Conservation (phyloP, 2,329 filamentous ascomycete genomes). For the Colletotrichum filicis region DNA sequence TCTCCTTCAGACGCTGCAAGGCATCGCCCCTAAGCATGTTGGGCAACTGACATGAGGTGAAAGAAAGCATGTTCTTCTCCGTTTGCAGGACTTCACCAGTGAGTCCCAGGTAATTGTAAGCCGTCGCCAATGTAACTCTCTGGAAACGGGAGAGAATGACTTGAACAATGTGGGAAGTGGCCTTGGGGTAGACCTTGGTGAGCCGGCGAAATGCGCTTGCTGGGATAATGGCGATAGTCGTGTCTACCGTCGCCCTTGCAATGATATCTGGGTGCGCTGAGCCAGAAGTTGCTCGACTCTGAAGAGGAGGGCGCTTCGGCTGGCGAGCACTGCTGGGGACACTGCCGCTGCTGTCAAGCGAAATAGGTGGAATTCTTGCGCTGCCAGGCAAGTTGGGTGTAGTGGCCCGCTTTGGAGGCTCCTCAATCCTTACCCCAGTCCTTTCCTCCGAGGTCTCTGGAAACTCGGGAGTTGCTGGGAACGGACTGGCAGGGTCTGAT, state of each 20-base stretch:
- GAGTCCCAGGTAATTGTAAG: constrained; percentile 92
- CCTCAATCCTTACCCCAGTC: constrained; percentile 18
- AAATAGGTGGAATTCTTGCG: constrained; percentile 78
- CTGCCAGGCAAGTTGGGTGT: constrained; percentile 19
- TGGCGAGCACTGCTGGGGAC: constrained; percentile 19
- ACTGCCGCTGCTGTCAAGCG: constrained; percentile 54
- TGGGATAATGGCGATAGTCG: constrained; percentile 97
- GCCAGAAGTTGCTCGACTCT: constrained; percentile 64
- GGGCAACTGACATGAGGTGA: constrained; percentile 89
- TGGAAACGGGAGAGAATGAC: constrained; percentile 96
- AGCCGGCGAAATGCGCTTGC: constrained; percentile 94
- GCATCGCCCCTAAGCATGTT: constrained; percentile 89
- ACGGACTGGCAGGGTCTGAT: constrained; percentile 34
- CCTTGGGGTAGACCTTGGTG: constrained; percentile 94
- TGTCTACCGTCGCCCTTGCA: constrained; percentile 94
- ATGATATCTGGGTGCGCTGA: constrained; percentile 98
- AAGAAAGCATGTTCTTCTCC: constrained; percentile 93
- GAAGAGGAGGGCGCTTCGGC: constrained; percentile 49
- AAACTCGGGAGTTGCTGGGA: constrained; percentile 22
- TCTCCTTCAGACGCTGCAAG: constrained; percentile 87
- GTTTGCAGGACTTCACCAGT: constrained; percentile 92
- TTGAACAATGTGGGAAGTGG: constrained; percentile 96
- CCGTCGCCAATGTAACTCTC: constrained; percentile 92
- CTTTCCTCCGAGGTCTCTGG: constrained; percentile 15
- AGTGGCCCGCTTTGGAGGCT: constrained; percentile 19